Conservation (phyloP, 1,284 basidiomycete genomes). For the Caloboletus firmus region DNA sequence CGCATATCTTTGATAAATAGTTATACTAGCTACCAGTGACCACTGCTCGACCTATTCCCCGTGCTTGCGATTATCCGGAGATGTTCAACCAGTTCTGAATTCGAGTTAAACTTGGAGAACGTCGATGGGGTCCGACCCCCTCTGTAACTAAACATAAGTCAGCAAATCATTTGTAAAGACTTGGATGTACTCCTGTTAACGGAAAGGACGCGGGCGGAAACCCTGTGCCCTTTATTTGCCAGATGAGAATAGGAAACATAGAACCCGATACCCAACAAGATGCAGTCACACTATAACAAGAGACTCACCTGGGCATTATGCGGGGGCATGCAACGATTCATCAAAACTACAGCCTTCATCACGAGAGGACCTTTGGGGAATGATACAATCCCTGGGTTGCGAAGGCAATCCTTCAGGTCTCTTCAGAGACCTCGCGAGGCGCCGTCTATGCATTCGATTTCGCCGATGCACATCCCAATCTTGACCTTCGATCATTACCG, state of each 20-base stretch:
- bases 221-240: not conserved
- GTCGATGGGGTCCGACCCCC: not conserved
- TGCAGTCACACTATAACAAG: not conserved
- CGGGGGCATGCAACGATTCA: not conserved
- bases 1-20: conserved; percentile 10
- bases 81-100: not conserved
- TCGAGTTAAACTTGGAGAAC: not conserved
- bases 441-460: conserved; percentile 57
- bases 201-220: not conserved
- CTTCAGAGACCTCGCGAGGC: conserved; percentile 19
- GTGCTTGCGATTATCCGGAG: not conserved
- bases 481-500: conserved; percentile 73
- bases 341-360: not conserved
- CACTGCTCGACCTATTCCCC: not conserved
- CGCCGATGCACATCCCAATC: conserved; percentile 67
- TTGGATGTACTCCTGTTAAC: not conserved
- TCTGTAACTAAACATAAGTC: conserved; percentile 7
- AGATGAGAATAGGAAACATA: not conserved
- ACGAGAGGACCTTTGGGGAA: conserved; percentile 2
- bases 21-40: conserved; percentile 24
- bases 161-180: conserved; percentile 7
- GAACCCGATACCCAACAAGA: not conserved
- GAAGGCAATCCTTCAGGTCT: not conserved
- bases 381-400: not conserved
- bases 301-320: conserved; percentile 18